phyloP scores from a whole-genome alignment of 2,329 filamentous ascomycete genomes.

The Ophiostoma populinum region DNA sequence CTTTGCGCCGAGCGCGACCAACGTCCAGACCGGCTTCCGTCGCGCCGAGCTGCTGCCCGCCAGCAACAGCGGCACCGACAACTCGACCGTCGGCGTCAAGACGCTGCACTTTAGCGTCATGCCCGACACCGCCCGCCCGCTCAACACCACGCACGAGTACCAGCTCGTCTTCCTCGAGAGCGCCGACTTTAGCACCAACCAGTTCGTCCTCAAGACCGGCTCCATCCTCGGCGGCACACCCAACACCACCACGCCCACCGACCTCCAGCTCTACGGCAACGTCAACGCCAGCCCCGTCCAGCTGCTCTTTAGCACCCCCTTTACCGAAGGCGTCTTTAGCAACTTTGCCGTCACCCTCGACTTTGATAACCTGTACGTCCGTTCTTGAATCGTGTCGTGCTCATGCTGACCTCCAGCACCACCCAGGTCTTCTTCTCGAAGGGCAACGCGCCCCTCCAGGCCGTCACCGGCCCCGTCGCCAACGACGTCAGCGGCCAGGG shows the following conservation, averaged over 20 bases:
- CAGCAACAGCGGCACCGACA: constrained; percentile 31
- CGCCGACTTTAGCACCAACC: constrained; percentile 29
- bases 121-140: constrained; percentile 30
- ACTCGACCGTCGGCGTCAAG: constrained; percentile 36
- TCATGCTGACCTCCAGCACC: constrained; percentile 21
- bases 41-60: constrained; percentile 38
- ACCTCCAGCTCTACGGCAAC: constrained; percentile 28
- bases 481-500: constrained; percentile 39
- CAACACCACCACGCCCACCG: constrained; percentile 20
- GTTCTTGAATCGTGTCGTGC: no score
- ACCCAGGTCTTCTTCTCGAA: constrained; percentile 40
- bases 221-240: constrained; percentile 27
- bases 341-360: constrained; percentile 44
- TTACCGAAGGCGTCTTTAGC: constrained; percentile 34
- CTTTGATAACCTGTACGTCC: constrained; percentile 34
- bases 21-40: constrained; percentile 40
- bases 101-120: constrained; percentile 43
- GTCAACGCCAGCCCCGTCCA: constrained; percentile 27
- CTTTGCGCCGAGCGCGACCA: constrained; percentile 31
- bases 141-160: constrained; percentile 46
- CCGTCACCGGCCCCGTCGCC: constrained; percentile 25
- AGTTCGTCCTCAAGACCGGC: constrained; percentile 38
- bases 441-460: constrained; percentile 25
- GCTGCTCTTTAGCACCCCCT: constrained; percentile 32
- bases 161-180: constrained; percentile 34